Conservation (phyloP, 1,139 yeast species). For the Saccharomyces hybrid region DNA sequence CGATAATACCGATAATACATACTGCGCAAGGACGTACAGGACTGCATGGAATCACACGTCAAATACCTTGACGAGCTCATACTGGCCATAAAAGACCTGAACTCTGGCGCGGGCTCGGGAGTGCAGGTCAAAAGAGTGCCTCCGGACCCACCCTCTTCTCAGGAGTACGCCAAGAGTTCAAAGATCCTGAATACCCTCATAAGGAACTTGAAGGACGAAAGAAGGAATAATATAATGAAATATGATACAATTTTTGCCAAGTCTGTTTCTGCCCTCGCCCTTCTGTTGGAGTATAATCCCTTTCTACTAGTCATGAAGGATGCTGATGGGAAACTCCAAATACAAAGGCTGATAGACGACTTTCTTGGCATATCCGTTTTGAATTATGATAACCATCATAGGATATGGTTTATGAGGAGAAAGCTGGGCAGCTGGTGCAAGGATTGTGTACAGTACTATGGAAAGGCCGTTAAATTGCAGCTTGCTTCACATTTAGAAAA, state of each 20-base stretch:
- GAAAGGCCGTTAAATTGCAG: constrained; percentile 9
- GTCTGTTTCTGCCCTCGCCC: constrained; percentile 23
- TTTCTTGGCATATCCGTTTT: constrained; percentile 13
- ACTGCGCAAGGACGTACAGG: neutral
- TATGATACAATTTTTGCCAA: constrained; percentile 22
- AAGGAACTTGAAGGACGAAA: constrained; percentile 17
- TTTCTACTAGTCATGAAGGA: constrained; percentile 8
- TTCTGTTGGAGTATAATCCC: constrained; percentile 20
- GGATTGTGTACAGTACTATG: constrained; percentile 11
- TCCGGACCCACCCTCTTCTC: constrained; percentile 3
- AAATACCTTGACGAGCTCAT: constrained; percentile 28
- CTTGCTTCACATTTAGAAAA: constrained; percentile 11
- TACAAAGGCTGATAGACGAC: constrained; percentile 14
- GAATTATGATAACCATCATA: constrained; percentile 13
- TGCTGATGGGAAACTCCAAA: constrained; percentile 8
- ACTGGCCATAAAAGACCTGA: constrained; percentile 20
- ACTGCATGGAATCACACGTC: constrained; percentile 22
- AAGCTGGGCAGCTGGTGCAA: constrained; percentile 23
- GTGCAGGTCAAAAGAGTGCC: constrained; percentile 3
- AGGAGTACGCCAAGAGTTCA: constrained; percentile 17
- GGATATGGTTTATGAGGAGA: constrained; percentile 23
- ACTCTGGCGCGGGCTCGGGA: constrained; percentile 1
- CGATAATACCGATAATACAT: neutral
- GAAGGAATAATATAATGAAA: constrained; percentile 6
- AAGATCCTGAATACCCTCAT: constrained; percentile 22